Evolutionary conservation across 305 asterid species (phyloP), one percentile per base, ranked within the genome.

Genomic region (Ilex paraguariensis): DNA sequence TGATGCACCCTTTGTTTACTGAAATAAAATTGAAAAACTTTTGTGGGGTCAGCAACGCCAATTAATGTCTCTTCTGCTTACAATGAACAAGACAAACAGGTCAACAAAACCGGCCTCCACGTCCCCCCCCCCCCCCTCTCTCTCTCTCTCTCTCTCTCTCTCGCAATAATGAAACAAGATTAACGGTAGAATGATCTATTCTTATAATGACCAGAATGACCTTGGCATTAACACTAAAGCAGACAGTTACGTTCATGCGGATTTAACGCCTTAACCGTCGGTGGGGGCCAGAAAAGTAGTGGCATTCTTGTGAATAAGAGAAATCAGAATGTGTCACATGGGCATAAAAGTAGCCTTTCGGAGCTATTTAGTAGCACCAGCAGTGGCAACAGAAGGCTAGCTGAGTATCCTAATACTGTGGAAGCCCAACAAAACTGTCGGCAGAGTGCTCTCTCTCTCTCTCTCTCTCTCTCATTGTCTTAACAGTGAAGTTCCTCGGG

Each of bases 241-340:
- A 61, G 69, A 70, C 84, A 75, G 77, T 78, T 70, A 15, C 61
- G 55, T 68, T 57, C 73, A 8, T 69, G 92, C 85, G 86, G 92
- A 84, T 63, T 86, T 84, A 86, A 82, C 95, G 88, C 95, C 96
- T 77, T 79, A 84, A 86, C 95, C 78, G 87, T 69, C 84, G 83
- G 56, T 53, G 77, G 88, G 84, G 0, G 88, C 85, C 80, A 32
- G 6, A 36, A 36, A 61, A 46, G 62, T 21, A 4, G 61, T 72
- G 87, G 85, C 84, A 77, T 65, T 31, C 64, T 69, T 80, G 83
- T 70, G 68, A 75, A 62, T 80, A 68, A 68, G 60, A 56, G 4
- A 64, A 77, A 54, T 12, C 60, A 44, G 69, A n/a, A 68, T 63
- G 82, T 71, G 71, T 76, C 76, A 71, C 65, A 73, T 75, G 62